Base-by-base conservation (phyloP, 1,284 basidiomycete species). In the Ustilago hordei region DNA sequence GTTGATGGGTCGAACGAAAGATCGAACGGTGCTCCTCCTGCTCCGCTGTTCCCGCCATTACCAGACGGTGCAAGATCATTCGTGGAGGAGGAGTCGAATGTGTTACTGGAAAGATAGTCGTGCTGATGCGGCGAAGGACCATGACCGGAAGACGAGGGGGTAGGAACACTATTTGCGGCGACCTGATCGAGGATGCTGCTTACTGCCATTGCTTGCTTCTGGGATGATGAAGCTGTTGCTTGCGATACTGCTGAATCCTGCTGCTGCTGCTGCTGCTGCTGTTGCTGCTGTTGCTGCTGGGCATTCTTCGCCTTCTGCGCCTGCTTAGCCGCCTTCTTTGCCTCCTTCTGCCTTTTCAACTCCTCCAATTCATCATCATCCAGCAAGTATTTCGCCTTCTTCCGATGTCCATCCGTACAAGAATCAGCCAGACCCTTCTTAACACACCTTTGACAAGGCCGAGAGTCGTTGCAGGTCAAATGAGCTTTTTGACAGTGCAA, bases 381-480 rank as follows among this genome's bases (percentile, higher is more conserved):
- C 11, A 86, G 75, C 53, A 86, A 90, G 87, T 98, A 99, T 86
- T 99, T 99, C 31, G 96, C 96, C 88, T 98, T 98, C 88, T 99
- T 99, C 78, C 96, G 90, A 77, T 94, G 92, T 0, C 96, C 96
- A 85, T 99, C 96, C 43, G 92, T 92, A 85, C 96, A 99, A 69
- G 91, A 92, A 67, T 91, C 91, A 7, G 91, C 92, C 81, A 96
- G 92, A 17, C 95, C 95, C 76, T 96, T 95, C 87, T 96, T 98
- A 60, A 95, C 90, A 85, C 96, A 99, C 55, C 96, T 91, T 80
- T 93, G 92, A 88, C 96, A 99, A 32, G 96, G 96, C 64, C 96
- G 92, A n/a, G 78, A 91, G 84, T 98, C 96, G 86, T 99, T 95
- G 86, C 96, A 99, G 8, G 96, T 99, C 80, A 99, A 89, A 87